Evolutionary conservation across 257 asterid species (phyloP).

Genomic region (Fraxinus excelsior): DNA sequence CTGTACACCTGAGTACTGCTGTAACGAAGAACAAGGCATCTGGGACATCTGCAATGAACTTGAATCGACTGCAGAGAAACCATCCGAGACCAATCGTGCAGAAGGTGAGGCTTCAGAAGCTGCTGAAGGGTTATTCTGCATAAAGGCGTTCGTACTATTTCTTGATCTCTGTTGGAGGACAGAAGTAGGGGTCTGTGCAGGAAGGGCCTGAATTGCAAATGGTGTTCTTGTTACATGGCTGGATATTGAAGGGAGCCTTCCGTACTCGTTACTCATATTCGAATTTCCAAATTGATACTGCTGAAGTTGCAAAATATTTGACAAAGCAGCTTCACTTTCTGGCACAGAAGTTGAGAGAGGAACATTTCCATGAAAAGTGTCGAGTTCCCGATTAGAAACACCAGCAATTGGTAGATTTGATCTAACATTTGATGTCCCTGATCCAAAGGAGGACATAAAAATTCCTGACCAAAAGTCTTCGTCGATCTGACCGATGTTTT

Average conservation of each 20-base stretch:
- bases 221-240: slow-evolving; percentile 54
- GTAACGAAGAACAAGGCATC: slow-evolving; percentile 36
- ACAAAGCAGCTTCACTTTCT: slow-evolving; percentile 36
- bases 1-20: slow-evolving; percentile 38
- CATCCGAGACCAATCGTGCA: slow-evolving; percentile 23
- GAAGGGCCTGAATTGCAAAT: slow-evolving; percentile 66
- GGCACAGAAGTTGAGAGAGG: slow-evolving; percentile 36
- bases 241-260: slow-evolving; percentile 39
- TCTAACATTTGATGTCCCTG: slow-evolving; percentile 32
- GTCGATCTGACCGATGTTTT: slow-evolving; percentile 25
- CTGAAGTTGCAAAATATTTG: slow-evolving; percentile 39
- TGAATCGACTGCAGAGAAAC: slow-evolving; percentile 24
- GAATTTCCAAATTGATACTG: slow-evolving; percentile 48
- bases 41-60: slow-evolving; percentile 34
- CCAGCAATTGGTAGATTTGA: slow-evolving; percentile 32
- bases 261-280: slow-evolving; percentile 41
- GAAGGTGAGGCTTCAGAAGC: slow-evolving; percentile 45
- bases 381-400: slow-evolving; percentile 31
- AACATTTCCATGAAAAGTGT: slow-evolving; percentile 31
- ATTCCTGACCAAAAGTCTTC: slow-evolving; percentile 60
- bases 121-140: slow-evolving; percentile 33
- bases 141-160: slow-evolving; percentile 18
- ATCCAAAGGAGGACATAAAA: slow-evolving; percentile 40
- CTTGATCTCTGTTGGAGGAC: slow-evolving; percentile 41
- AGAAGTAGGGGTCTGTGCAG: slow-evolving; percentile 47